Evolutionary conservation across 1,284 basidiomycete species (phyloP), one percentile per base, ranked within the genome.

Genomic region (Sporisorium sorghi): DNA sequence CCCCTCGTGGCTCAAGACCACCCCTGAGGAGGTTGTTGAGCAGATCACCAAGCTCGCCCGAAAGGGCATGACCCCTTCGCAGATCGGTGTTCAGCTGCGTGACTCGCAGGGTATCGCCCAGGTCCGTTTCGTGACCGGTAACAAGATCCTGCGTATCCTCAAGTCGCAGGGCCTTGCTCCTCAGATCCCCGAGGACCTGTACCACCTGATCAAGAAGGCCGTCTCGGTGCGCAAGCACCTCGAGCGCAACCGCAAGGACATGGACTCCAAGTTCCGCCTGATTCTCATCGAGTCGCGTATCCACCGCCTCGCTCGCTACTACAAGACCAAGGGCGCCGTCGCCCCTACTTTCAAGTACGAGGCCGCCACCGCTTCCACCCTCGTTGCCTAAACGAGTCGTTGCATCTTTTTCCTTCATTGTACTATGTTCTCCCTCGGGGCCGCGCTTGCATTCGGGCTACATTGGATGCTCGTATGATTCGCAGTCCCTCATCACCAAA

Each of bases 191-290:
- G 96, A 99, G 90, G 96, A 98, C 90, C 91, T 98, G 72, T 97
- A 94, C 92, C 92, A 94, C 90, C 91, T 97, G 86, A 92, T 98
- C 90, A 98, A 98, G 91, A 98, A 98, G 91, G 96, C 96, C 86
- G 95, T 98, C 86, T 89, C 93, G 80, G 93, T 99, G 85, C 94
- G 96, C 88, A 98, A 98, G 90, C 96, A 98, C 88, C 90, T 99
- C 82, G 94, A 97, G 88, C 89, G 90, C 84, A 98, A 97, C 93
- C 91, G 96, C 86, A 97, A 95, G 87, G 96, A 76, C 67, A 73
- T 76, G 72, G 94, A 88, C 86, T 94, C 93, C 87, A 97, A 97
- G 89, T 98, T 97, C 87, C 87, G 85, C 75, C 85, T 96, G 85
- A 95, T 96, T 88, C 88, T 97, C 82, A 96, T 98, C 88, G 96